Evolutionary conservation across 768 basidiomycete genomes (phyloP).

Genomic region (Lentinula boryana): DNA sequence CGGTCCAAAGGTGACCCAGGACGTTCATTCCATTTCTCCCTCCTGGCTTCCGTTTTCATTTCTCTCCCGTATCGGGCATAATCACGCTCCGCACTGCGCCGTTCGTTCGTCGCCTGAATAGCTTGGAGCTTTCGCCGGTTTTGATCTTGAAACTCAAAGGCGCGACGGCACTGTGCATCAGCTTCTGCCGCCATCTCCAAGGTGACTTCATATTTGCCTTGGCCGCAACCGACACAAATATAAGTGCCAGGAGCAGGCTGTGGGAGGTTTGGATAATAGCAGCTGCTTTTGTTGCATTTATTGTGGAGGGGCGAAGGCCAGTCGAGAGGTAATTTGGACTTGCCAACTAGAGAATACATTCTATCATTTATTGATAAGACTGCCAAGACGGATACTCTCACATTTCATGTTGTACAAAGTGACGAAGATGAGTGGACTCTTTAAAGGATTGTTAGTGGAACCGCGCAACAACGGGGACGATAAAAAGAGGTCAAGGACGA

Average conservation of each 20-base stretch:
- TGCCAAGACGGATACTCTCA: not conserved
- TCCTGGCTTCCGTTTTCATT: not conserved
- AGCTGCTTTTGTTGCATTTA: conserved; percentile 27
- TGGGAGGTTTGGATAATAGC: conserved; percentile 24
- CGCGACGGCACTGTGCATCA: conserved; percentile 1
- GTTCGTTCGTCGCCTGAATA: not conserved
- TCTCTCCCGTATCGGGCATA: not conserved
- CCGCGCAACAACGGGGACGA: not conserved
- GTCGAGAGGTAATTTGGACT: conserved; percentile 14
- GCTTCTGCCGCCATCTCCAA: not conserved
- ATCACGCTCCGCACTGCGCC: not conserved
- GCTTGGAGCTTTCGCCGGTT: not conserved
- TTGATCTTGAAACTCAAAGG: not conserved
- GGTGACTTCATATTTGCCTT: conserved; percentile 4
- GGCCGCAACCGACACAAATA: conserved; percentile 13
- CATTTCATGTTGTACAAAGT: not conserved
- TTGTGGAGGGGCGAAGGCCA: conserved; percentile 32
- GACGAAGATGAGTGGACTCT: not conserved
- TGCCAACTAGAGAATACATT: conserved; percentile 9
- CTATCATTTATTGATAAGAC: not conserved
- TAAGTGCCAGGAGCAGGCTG: conserved; percentile 23
- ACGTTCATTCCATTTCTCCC: not conserved
- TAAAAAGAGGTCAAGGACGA: not conserved
- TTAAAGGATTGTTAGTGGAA: not conserved
- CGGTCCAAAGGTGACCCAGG: conserved; percentile 1